A percentile compares a stretch with the other conserved stretches of the same genome.
phyloP scores from a whole-genome alignment of 1,284 basidiomycete genomes.

The Wallemia ichthyophaga region DNA sequence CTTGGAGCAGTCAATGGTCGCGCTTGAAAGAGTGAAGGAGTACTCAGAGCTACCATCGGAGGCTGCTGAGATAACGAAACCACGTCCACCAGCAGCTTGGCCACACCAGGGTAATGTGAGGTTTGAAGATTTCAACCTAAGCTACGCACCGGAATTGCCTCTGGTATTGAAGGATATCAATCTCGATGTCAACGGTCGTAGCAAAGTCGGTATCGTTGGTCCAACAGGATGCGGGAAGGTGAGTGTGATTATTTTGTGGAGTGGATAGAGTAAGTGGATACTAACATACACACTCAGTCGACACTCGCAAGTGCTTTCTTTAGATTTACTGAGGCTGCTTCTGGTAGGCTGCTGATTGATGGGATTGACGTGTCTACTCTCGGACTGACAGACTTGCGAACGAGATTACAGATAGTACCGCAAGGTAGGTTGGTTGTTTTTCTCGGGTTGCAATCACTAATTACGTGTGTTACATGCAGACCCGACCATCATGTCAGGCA shows the following conservation, averaged over 20 bases:
- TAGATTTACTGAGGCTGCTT: constrained; percentile 67
- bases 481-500: constrained; percentile 63
- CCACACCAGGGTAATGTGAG: constrained; percentile 41
- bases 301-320: constrained; percentile 80
- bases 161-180: constrained; percentile 53
- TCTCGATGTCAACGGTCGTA: constrained; percentile 41
- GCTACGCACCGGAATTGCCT: constrained; percentile 61
- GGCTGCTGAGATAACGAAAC: constrained; percentile 49
- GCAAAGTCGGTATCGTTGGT: constrained; percentile 52
- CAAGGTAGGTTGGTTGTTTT: not conserved
- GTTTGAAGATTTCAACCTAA: constrained; percentile 50
- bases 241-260: constrained; percentile 11
- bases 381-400: constrained; percentile 58
- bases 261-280: too few species aligned
- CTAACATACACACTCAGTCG: constrained; percentile 20
- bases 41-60: constrained; percentile 53
- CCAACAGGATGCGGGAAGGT: constrained; percentile 39
- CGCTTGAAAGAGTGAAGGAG: constrained; percentile 67
- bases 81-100: constrained; percentile 54
- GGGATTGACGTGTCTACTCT: constrained; percentile 57
- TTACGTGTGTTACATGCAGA: too few species aligned
- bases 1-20: constrained; percentile 77
- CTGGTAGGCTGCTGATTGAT: constrained; percentile 57
- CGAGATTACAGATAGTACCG: constrained; percentile 28
- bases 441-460: too few species aligned